Evolutionary conservation across 176 grass and related monocot species (phyloP).

Genomic region (Sorghum bicolor): DNA sequence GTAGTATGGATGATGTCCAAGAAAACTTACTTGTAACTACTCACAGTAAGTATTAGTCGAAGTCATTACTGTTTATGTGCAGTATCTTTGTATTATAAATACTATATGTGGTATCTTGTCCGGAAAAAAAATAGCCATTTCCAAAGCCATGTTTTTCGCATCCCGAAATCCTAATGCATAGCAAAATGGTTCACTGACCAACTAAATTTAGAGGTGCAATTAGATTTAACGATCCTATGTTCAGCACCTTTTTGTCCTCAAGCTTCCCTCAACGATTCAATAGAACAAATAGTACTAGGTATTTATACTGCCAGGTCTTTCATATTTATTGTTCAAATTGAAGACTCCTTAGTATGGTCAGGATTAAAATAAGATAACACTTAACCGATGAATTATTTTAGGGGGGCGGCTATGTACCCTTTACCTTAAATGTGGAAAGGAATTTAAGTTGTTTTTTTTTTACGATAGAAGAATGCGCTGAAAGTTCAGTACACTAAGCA

Average conservation of each 20-base stretch:
- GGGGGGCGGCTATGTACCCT: too few relatives aligned
- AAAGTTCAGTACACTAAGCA: not conserved
- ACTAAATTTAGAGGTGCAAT: not conserved
- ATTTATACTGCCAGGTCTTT: not conserved
- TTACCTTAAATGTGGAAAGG: not conserved
- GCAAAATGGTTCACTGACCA: not conserved
- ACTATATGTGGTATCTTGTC: not conserved
- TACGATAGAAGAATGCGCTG: not conserved
- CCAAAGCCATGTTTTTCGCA: not conserved
- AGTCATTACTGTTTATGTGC: not conserved
- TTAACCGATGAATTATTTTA: not conserved
- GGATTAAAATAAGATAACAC: not conserved
- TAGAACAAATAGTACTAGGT: not conserved
- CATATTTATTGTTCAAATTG: not conserved
- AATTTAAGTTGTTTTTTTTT: too few relatives aligned
- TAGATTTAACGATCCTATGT: not conserved
- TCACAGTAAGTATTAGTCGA: not conserved
- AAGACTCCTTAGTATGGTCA: not conserved
- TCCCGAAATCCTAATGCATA: not conserved
- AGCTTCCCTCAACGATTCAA: not conserved
- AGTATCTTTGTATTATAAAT: not conserved
- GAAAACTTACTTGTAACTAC: conserved; percentile 9
- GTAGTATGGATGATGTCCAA: not conserved
- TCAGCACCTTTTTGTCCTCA: not conserved
- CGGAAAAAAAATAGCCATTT: not conserved